These are phyloP conservation scores for Crucibulum laeve DNA, from an alignment of 768 basidiomycete genomes.

Conservation along the genomic window DNA sequence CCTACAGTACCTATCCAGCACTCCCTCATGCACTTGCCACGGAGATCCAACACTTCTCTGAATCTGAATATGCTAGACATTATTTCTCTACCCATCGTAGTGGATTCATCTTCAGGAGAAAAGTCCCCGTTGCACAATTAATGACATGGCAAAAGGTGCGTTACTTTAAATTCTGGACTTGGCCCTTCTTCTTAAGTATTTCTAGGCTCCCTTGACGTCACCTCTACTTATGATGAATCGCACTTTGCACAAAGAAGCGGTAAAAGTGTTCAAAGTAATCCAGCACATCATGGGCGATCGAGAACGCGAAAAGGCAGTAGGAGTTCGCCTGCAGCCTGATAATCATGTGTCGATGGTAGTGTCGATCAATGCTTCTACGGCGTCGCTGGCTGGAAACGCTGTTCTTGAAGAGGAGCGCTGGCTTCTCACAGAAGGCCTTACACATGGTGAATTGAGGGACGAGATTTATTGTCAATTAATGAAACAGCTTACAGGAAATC, in stretches of 20 bases:
- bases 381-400: constrained; percentile 33
- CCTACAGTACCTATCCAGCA: constrained; percentile 62
- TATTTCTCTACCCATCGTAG: constrained; percentile 91
- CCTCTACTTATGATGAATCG: constrained; percentile 74
- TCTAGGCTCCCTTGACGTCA: constrained; percentile 58
- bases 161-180: background rate
- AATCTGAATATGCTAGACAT: constrained; percentile 78
- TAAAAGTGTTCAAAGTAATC: constrained; percentile 83
- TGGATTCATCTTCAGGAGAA: constrained; percentile 81
- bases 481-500: constrained; percentile 86
- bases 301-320: constrained; percentile 61
- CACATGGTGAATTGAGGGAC: constrained; percentile 82
- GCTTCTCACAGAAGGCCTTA: constrained; percentile 76
- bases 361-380: constrained; percentile 41
- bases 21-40: constrained; percentile 77
- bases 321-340: constrained; percentile 42
- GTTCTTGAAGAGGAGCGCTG: constrained; percentile 81
- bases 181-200: constrained; percentile 3
- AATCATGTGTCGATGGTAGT: constrained; percentile 37
- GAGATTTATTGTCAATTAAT: constrained; percentile 92
- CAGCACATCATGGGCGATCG: constrained; percentile 94
- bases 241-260: constrained; percentile 66
- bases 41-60: constrained; percentile 84
- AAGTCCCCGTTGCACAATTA: constrained; percentile 78
- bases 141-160: constrained; percentile 88